Percentiles rank a stretch among this genome's conserved stretches.
phyloP scores from a whole-genome alignment of 2,329 filamentous ascomycete genomes.

The Epichloe festucae region DNA sequence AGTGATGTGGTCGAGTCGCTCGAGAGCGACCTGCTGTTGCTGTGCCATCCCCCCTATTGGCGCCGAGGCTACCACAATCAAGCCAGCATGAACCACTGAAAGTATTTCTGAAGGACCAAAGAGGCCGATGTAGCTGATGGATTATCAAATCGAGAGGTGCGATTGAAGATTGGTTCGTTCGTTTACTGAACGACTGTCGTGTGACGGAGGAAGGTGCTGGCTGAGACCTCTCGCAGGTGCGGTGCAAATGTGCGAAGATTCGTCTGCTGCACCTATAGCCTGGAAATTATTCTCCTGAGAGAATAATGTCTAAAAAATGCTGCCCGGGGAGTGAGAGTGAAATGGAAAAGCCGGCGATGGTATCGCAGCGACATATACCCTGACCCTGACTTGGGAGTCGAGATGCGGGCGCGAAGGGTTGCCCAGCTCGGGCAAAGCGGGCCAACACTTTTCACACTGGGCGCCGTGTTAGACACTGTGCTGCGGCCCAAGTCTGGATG shows the following conservation, averaged over 20 bases:
- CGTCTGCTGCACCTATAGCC: neutral
- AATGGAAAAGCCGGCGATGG: neutral
- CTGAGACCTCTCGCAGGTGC: slow-evolving; percentile 2
- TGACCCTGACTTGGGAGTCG: neutral
- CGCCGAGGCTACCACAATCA: slow-evolving; percentile 13
- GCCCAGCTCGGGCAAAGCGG: neutral
- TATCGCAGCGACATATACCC: neutral
- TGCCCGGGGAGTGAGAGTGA: neutral
- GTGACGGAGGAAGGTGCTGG: slow-evolving; percentile 4
- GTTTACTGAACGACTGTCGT: neutral
- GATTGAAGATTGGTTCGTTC: neutral
- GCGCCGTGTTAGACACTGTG: too few species aligned
- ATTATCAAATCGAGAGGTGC: neutral
- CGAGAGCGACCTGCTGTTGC: slow-evolving; percentile 40
- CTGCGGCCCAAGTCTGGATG: too few species aligned
- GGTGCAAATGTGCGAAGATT: slow-evolving; percentile 4
- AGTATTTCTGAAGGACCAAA: neutral
- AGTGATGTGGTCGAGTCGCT: slow-evolving; percentile 40
- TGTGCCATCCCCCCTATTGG: slow-evolving; percentile 24
- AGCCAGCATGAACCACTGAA: slow-evolving; percentile 15
- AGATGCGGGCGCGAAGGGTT: neutral
- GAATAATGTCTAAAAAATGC: neutral
- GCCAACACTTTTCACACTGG: neutral
- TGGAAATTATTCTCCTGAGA: neutral
- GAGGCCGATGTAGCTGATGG: neutral